Evolutionary conservation across 441 rosid species (phyloP).

Genomic region (Theobroma grandiflorum): DNA sequence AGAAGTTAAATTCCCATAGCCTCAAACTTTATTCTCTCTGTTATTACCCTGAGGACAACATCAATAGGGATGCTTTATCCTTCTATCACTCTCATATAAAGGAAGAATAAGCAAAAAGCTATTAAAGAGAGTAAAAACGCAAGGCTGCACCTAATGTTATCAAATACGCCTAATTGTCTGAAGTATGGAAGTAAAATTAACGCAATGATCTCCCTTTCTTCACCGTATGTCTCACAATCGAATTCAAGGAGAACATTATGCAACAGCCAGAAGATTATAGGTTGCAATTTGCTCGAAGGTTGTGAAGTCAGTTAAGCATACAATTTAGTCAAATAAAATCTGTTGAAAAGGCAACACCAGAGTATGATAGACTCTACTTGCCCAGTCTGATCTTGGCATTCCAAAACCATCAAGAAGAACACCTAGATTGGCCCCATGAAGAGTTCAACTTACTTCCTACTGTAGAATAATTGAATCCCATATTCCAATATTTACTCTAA

Average conservation of each 20-base stretch:
- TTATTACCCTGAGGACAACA: not conserved
- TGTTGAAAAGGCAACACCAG: not conserved
- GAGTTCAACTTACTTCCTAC: not conserved
- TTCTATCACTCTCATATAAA: not conserved
- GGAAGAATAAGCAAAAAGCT: slow-evolving; percentile 6
- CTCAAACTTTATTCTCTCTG: not conserved
- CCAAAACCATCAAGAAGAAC: not conserved
- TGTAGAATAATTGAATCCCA: slow-evolving; percentile 1
- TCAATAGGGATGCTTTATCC: not conserved
- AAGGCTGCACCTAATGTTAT: not conserved
- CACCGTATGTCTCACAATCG: not conserved
- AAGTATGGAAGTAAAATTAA: slow-evolving; percentile 1
- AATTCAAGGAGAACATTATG: not conserved
- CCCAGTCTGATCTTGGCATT: not conserved
- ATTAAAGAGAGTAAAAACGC: not conserved
- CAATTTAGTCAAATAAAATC: not conserved
- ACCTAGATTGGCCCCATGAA: not conserved
- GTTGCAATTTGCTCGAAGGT: not conserved
- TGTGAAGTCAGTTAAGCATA: not conserved
- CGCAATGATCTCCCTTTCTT: not conserved
- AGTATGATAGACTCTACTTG: not conserved
- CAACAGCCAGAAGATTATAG: not conserved
- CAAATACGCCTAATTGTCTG: not conserved
- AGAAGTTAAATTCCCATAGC: not conserved
- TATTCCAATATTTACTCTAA: slow-evolving; percentile 10